Conservation (phyloP, 2,329 filamentous ascomycete genomes). For the Trichoderma oligosporum region DNA sequence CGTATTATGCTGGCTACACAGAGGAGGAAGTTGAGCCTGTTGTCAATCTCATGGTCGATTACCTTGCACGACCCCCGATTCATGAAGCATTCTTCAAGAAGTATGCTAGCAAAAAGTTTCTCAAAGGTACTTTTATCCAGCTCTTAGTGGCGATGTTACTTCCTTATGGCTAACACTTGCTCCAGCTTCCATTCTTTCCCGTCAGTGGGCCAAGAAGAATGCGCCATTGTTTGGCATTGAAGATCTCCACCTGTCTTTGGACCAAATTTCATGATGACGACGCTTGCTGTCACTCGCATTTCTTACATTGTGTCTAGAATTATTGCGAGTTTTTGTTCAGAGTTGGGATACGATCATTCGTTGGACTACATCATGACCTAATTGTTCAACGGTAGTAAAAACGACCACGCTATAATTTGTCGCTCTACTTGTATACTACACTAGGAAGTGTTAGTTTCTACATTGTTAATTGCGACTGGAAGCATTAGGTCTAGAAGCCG, state of each 20-base stretch:
- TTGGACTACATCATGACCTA: constrained; percentile 31
- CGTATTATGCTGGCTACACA: constrained; percentile 88
- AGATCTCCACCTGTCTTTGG: constrained; percentile 48
- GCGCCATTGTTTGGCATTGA: constrained; percentile 53
- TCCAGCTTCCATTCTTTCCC: constrained; percentile 81
- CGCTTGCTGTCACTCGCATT: constrained; percentile 8
- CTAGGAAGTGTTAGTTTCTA: constrained; percentile 19
- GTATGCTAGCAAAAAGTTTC: constrained; percentile 98
- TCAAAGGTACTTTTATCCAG: constrained; percentile 71
- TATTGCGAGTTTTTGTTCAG: constrained; percentile 22
- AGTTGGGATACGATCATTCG: constrained; percentile 29
- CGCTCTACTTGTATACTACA: constrained; percentile 5
- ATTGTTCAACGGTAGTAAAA: constrained; percentile 35
- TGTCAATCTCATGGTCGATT: constrained; percentile 92
- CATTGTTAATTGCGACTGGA: constrained; percentile 27
- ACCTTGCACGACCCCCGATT: constrained; percentile 81
- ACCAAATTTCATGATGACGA: constrained; percentile 40
- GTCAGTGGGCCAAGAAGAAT: constrained; percentile 89
- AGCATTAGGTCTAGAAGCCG: constrained; percentile 22
- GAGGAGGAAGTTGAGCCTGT: constrained; percentile 92
- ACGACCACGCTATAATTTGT: constrained; percentile 28
- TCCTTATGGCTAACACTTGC: neutral
- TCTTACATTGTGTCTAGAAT: neutral
- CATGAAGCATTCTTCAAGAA: constrained; percentile 99
- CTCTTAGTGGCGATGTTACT: no score